Evolutionary conservation across 1,284 basidiomycete genomes (phyloP).

Genomic region (Athelia psychrophila): DNA sequence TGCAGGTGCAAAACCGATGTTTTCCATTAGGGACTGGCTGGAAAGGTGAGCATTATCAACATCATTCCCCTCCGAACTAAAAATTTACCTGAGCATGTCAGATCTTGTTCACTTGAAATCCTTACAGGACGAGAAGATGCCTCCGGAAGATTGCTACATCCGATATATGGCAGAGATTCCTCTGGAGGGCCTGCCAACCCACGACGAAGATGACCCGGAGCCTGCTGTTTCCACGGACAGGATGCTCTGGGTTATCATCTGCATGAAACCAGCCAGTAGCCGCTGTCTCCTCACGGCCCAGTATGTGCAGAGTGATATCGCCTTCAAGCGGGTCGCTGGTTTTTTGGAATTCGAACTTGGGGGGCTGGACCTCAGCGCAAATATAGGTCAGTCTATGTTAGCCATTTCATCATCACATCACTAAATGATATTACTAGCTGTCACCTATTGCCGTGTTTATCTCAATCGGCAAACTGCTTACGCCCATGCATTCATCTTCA

Average conservation of each 20-base stretch:
- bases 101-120: conserved; percentile 6
- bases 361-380: conserved; percentile 7
- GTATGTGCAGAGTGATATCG: conserved; percentile 25
- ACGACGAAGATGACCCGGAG: conserved; percentile 12
- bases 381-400: conserved; percentile 8
- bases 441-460: conserved; percentile 18
- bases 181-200: background rate
- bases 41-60: conserved; percentile 11
- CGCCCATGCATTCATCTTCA: conserved; percentile 19
- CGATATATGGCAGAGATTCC: background rate
- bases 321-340: conserved; percentile 21
- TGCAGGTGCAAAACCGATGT: conserved; percentile 2
- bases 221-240: background rate
- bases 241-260: conserved; percentile 19
- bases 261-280: conserved; percentile 22
- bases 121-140: no score
- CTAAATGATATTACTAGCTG: conserved; percentile 7
- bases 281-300: conserved; percentile 13
- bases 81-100: conserved; percentile 1
- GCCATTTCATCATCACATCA: background rate
- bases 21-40: conserved; percentile 14
- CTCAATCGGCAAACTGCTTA: conserved; percentile 17
- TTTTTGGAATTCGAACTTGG: conserved; percentile 26
- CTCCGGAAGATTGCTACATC: conserved; percentile 11
- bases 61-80: no score